A percentile compares a stretch with the other conserved stretches of the same genome.
Conservation (phyloP, 441 rosid species). For the Erysimum pusillum region DNA sequence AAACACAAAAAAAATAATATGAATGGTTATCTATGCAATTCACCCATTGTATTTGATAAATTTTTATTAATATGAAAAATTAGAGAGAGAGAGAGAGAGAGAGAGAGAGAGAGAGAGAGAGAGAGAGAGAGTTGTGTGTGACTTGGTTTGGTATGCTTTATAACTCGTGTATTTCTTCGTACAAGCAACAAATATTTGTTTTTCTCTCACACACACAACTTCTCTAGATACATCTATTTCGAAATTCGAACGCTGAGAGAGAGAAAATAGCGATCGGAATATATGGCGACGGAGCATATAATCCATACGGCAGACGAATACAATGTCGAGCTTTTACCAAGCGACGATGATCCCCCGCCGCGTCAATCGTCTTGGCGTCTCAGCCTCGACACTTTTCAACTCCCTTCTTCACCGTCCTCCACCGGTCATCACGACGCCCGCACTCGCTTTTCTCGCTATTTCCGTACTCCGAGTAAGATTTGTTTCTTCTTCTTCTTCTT, state of each 20-base stretch:
- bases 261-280: background rate
- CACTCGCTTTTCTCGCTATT: conserved; percentile 46
- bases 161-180: background rate
- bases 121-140: conserved; percentile 27
- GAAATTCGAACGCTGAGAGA: conserved; percentile 13
- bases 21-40: too few relatives aligned
- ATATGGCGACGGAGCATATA: conserved; percentile 37
- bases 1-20: background rate
- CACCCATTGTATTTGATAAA: conserved; percentile 6
- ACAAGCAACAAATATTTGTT: conserved; percentile 1
- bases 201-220: conserved; percentile 20
- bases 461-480: conserved; percentile 44
- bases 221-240: background rate
- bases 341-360: conserved; percentile 35
- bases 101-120: too few relatives aligned
- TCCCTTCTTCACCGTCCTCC: conserved; percentile 48
- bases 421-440: conserved; percentile 18
- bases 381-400: conserved; percentile 55
- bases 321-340: conserved; percentile 51
- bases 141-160: conserved; percentile 15
- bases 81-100: too few relatives aligned
- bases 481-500: background rate
- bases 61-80: background rate
- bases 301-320: conserved; percentile 36
- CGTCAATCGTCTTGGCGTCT: conserved; percentile 57